These are phyloP conservation scores for Pleurotus citrinopileatus DNA, from an alignment of 768 basidiomycete genomes.

Conservation along the genomic window DNA sequence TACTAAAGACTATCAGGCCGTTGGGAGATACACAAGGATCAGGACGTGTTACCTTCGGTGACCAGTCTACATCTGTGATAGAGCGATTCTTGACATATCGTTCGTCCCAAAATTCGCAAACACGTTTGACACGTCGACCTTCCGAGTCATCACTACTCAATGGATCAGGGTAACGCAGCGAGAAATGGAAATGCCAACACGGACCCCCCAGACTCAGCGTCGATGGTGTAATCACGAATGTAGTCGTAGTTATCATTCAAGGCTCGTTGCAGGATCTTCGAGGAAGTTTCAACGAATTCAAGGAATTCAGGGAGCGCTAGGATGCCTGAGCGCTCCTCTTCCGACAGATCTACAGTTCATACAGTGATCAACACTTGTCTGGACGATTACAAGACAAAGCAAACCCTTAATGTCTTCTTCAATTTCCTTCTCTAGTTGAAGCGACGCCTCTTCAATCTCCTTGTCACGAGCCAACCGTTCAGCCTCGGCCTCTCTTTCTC, in stretches of 20 bases:
- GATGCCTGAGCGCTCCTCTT: slow-evolving; percentile 81
- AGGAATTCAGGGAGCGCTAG: slow-evolving; percentile 87
- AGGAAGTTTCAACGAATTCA: slow-evolving; percentile 92
- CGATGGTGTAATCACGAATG: slow-evolving; percentile 93
- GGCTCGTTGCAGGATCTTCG: slow-evolving; percentile 93
- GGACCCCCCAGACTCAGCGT: slow-evolving; percentile 79
- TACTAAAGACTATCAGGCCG: slow-evolving; percentile 52
- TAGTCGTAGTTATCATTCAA: slow-evolving; percentile 96
- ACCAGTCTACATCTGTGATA: slow-evolving; percentile 97
- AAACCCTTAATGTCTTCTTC: slow-evolving; percentile 82
- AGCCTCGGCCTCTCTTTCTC: slow-evolving; percentile 68
- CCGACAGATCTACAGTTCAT: slow-evolving; percentile 64
- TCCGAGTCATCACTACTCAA: slow-evolving; percentile 79
- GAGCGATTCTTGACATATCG: slow-evolving; percentile 90
- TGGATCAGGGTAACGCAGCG: slow-evolving; percentile 1
- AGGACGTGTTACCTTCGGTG: slow-evolving; percentile 69
- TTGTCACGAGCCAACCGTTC: slow-evolving; percentile 69
- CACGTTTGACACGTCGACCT: slow-evolving; percentile 83
- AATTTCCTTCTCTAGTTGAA: slow-evolving; percentile 81
- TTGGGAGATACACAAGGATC: neutral
- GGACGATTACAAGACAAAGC: neutral
- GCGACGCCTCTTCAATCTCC: slow-evolving; percentile 79
- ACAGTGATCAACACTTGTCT: neutral
- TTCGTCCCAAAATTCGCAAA: slow-evolving; percentile 94
- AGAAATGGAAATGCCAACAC: slow-evolving; percentile 23